These are phyloP conservation scores for Trichoderma polysporum DNA, from an alignment of 2,329 filamentous ascomycete species.

Conservation along the genomic window DNA sequence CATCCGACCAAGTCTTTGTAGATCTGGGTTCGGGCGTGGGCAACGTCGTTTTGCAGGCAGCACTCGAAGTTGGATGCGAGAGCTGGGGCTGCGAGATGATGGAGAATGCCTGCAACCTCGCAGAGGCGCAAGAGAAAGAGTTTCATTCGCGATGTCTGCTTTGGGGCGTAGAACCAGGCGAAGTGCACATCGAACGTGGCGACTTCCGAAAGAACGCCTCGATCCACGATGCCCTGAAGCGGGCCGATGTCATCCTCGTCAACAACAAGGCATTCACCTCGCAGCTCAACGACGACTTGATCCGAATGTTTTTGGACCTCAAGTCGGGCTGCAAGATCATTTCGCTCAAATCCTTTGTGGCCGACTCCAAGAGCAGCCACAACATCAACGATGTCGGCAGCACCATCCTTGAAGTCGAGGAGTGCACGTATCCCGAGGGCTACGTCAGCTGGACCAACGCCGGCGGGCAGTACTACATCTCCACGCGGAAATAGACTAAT, in stretches of 20 bases:
- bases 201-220: constrained; percentile 75
- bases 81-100: constrained; percentile 97
- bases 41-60: constrained; percentile 92
- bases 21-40: constrained; percentile 95
- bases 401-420: constrained; percentile 76
- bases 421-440: constrained; percentile 58
- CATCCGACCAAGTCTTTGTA: constrained; percentile 82
- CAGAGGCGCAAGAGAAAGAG: constrained; percentile 75
- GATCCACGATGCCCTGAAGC: constrained; percentile 71
- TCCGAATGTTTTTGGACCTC: constrained; percentile 88
- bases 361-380: constrained; percentile 71
- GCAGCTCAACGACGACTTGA: constrained; percentile 77
- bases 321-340: constrained; percentile 89
- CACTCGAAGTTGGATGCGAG: constrained; percentile 88
- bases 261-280: constrained; percentile 98
- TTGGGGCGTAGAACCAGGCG: constrained; percentile 82
- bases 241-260: constrained; percentile 92
- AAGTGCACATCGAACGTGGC: constrained; percentile 75
- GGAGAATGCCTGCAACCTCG: constrained; percentile 82
- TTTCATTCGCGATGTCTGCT: constrained; percentile 81
- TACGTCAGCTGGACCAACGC: constrained; percentile 93
- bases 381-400: constrained; percentile 77
- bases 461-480: constrained; percentile 84
- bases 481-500: constrained; percentile 64
- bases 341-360: constrained; percentile 88